phyloP scores from a whole-genome alignment of 345 rosid genomes.

The Microcos paniculata region DNA sequence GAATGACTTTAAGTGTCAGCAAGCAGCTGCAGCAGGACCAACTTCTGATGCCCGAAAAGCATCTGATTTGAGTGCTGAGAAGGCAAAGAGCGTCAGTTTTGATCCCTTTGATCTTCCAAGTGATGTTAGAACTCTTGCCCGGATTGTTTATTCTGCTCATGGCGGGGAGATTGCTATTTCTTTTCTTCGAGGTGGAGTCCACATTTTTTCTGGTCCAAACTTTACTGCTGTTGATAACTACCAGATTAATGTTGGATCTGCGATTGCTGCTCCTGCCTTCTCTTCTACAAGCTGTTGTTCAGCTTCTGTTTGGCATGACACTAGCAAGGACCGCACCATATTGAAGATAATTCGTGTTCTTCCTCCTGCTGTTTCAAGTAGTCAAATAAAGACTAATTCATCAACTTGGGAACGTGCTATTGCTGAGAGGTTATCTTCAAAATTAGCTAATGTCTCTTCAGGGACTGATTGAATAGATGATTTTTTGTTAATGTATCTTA shows the following conservation, averaged over 20 bases:
- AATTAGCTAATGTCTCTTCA: neutral
- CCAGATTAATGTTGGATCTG: constrained; percentile 94
- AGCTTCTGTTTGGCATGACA: constrained; percentile 97
- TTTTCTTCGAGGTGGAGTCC: constrained; percentile 93
- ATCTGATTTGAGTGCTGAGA: constrained; percentile 54
- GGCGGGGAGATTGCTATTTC: constrained; percentile 99
- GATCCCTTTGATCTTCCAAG: constrained; percentile 99
- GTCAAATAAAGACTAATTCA: constrained; percentile 73
- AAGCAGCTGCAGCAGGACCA: constrained; percentile 51
- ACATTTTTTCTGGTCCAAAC: constrained; percentile 95
- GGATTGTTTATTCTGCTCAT: constrained; percentile 97
- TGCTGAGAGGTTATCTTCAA: constrained; percentile 83
- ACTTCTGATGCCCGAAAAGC: constrained; percentile 51
- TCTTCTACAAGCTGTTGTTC: constrained; percentile 99
- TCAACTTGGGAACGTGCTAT: constrained; percentile 96
- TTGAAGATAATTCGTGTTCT: constrained; percentile 93
- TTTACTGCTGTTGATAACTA: constrained; percentile 87
- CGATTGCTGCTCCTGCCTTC: constrained; percentile 97
- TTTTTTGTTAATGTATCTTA: neutral
- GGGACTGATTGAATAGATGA: neutral
- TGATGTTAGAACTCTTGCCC: constrained; percentile 89
- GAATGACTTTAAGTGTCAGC: constrained; percentile 69
- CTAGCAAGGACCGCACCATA: constrained; percentile 74
- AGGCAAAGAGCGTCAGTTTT: constrained; percentile 67
- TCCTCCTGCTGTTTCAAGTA: constrained; percentile 85